Conservation (phyloP, 2,329 filamentous ascomycete species). For the Botrytis paeoniae region DNA sequence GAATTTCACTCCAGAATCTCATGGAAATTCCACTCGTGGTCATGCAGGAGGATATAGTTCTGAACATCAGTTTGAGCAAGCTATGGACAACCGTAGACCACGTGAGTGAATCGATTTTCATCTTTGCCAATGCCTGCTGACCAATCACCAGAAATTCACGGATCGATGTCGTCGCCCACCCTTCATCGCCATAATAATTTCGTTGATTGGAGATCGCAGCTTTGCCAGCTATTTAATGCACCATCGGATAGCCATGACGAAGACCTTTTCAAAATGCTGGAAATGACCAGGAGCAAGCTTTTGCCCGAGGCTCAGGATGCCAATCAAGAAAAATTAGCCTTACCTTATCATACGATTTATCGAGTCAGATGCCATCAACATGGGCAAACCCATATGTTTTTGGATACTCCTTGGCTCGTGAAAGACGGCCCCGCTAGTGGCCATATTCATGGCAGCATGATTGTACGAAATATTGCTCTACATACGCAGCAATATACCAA, state of each 20-base stretch:
- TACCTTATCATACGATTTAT: constrained; percentile 20
- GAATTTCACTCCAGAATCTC: constrained; percentile 19
- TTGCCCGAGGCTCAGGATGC: background rate
- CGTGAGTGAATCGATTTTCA: constrained; percentile 2
- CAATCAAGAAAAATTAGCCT: constrained; percentile 5
- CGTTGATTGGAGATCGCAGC: constrained; percentile 17
- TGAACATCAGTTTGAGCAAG: constrained; percentile 17
- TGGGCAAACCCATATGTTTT: constrained; percentile 8
- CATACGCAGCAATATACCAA: constrained; percentile 14
- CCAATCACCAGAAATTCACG: constrained; percentile 4
- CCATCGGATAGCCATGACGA: constrained; percentile 17
- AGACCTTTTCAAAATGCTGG: constrained; percentile 17
- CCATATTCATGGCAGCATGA: constrained; percentile 16
- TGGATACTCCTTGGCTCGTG: constrained; percentile 16
- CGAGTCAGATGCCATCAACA: constrained; percentile 12
- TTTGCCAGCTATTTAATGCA: constrained; percentile 18
- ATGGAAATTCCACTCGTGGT: constrained; percentile 17
- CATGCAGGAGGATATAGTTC: constrained; percentile 11
- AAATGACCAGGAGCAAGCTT: constrained; percentile 13
- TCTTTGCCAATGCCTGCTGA: background rate
- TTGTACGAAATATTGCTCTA: constrained; percentile 13
- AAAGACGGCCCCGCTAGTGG: background rate
- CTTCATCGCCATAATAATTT: constrained; percentile 11
- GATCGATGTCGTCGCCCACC: constrained; percentile 12
- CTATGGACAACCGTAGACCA: constrained; percentile 11